Evolutionary conservation across 2,329 filamentous ascomycete species (phyloP).

Genomic region (Alternaria solani): DNA sequence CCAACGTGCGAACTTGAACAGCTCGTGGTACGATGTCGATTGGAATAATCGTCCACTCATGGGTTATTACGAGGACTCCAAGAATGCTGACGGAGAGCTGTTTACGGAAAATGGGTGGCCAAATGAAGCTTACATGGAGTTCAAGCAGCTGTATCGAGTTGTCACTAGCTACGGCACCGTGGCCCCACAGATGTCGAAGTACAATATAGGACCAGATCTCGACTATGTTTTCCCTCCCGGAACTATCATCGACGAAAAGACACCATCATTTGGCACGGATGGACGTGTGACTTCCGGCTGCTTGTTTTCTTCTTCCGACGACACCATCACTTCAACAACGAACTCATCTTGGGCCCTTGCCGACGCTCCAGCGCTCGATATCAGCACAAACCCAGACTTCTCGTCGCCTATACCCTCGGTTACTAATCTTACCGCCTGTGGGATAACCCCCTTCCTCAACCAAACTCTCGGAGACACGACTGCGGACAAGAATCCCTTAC

Average conservation of each 20-base stretch:
- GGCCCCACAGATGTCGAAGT: slow-evolving; percentile 64
- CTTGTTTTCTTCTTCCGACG: slow-evolving; percentile 57
- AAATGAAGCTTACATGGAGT: slow-evolving; percentile 65
- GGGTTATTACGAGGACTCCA: slow-evolving; percentile 61
- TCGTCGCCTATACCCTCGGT: slow-evolving; percentile 36
- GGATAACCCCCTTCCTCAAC: slow-evolving; percentile 68
- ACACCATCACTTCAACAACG: slow-evolving; percentile 55
- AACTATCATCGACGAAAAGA: slow-evolving; percentile 34
- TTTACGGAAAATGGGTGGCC: slow-evolving; percentile 70
- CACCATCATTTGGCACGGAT: slow-evolving; percentile 46
- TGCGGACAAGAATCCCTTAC: slow-evolving; percentile 56
- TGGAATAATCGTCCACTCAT: slow-evolving; percentile 55
- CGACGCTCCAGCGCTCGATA: slow-evolving; percentile 22
- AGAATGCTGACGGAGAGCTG: slow-evolving; percentile 44
- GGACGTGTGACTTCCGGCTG: slow-evolving; percentile 62
- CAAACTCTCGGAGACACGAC: slow-evolving; percentile 61
- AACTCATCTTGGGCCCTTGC: slow-evolving; percentile 57
- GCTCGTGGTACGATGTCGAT: slow-evolving; percentile 62
- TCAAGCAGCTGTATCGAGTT: slow-evolving; percentile 62
- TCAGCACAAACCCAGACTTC: slow-evolving; percentile 35
- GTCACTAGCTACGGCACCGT: slow-evolving; percentile 64
- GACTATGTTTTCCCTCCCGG: slow-evolving; percentile 63
- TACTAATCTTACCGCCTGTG: slow-evolving; percentile 62
- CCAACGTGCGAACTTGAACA: slow-evolving; percentile 65
- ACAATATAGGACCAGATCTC: slow-evolving; percentile 63